A percentile compares a stretch with the other conserved stretches of the same genome.
phyloP scores from a whole-genome alignment of 202 grass and related monocot genomes.

The Schoenoplectus tabernaemontani region DNA sequence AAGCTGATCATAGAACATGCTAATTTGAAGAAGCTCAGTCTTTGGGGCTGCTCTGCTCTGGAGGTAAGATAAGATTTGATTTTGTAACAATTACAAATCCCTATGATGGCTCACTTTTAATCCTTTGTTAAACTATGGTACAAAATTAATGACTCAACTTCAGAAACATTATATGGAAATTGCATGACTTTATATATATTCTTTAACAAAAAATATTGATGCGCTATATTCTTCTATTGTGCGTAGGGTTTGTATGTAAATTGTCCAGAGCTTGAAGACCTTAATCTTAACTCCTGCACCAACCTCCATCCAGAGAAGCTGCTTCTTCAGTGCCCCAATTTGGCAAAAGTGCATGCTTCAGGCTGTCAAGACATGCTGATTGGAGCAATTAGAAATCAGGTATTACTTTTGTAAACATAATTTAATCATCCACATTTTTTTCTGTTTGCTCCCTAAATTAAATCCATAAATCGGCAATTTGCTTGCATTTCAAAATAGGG shows the following conservation, averaged over 20 bases:
- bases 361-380: conserved; percentile 85
- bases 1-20: conserved; percentile 75
- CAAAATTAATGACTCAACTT: neutral
- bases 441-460: too few species aligned
- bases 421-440: too few species aligned
- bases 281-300: conserved; percentile 82
- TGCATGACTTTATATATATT: neutral
- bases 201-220: conserved; percentile 1
- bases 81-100: neutral
- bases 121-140: neutral
- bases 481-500: neutral
- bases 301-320: conserved; percentile 93
- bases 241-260: conserved; percentile 71
- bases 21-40: conserved; percentile 64
- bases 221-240: conserved; percentile 10
- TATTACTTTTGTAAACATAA: conserved; percentile 22
- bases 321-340: conserved; percentile 66
- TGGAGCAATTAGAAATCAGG: conserved; percentile 85
- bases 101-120: neutral
- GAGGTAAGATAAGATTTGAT: conserved; percentile 46
- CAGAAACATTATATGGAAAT: neutral
- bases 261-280: conserved; percentile 82
- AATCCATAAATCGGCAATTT: neutral
- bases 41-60: conserved; percentile 77
- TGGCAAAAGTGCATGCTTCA: conserved; percentile 63